Evolutionary conservation across 2,329 filamentous ascomycete genomes (phyloP).

Genomic region (Phaeoacremonium minimum): DNA sequence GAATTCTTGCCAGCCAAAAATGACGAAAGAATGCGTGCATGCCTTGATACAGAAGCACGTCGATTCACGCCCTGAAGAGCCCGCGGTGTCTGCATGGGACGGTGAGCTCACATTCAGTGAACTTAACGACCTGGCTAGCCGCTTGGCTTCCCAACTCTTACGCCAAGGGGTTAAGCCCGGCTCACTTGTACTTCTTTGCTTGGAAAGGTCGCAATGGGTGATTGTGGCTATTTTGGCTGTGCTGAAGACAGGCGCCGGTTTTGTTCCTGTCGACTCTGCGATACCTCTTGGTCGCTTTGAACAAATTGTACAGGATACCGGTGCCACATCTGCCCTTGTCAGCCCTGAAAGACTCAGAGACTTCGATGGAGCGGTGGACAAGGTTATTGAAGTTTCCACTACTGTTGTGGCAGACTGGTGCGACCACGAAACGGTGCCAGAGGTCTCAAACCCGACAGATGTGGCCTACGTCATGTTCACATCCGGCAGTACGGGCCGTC

Average conservation of each 20-base stretch:
- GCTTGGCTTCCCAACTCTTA: conserved; percentile 10
- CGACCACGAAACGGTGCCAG: background rate
- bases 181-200: conserved; percentile 12
- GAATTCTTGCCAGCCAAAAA: background rate
- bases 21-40: background rate
- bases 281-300: too few relatives aligned
- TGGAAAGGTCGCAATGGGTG: conserved; percentile 16
- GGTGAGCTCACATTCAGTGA: conserved; percentile 10
- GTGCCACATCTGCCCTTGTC: too few relatives aligned
- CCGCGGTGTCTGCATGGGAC: conserved; percentile 13
- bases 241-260: conserved; percentile 19
- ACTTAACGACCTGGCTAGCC: conserved; percentile 8
- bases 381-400: too few relatives aligned
- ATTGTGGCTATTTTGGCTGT: conserved; percentile 14
- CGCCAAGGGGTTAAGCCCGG: conserved; percentile 11
- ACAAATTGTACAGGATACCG: too few relatives aligned
- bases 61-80: background rate
- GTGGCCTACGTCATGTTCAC: too few relatives aligned
- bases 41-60: background rate
- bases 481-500: conserved; percentile 41
- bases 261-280: conserved; percentile 14
- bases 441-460: too few relatives aligned
- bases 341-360: too few relatives aligned
- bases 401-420: too few relatives aligned
- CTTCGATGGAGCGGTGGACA: too few relatives aligned